Evolutionary conservation across 192 early-diverging fungal species (phyloP), one percentile per base, ranked within the genome.

Genomic region (Coemansia sp.): DNA sequence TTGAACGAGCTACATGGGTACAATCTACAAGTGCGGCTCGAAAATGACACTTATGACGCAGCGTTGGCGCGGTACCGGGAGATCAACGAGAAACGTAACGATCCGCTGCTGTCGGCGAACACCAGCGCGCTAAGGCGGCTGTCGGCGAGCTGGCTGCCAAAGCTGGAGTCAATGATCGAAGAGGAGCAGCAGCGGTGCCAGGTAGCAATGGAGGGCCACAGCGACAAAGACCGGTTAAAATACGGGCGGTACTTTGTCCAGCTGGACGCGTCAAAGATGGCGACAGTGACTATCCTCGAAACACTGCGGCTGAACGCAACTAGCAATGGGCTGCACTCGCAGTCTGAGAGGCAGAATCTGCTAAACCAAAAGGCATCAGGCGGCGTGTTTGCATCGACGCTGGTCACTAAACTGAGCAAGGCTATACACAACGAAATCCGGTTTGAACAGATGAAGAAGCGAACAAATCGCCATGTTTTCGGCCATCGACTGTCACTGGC

Each of bases 401-500:
- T 76, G 18, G 67, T 67, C 37, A 60, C 14, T 15, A 17, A 68
- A 28, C 84, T 98, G 36, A 93, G 90, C 34, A 86, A 82, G 21
- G 84, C 89, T 3, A 77, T 98, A 17, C 92, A 96, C 62, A 82
- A 79, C 56, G 94, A 98, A 72, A 87, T 92, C 67, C 87, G 90
- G 68, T 83, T 90, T 9, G 84, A 88, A 55, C 84, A 90, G 38
- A 84, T 93, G 78, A 87, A 87, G 42, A 85, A 86, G 63, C 86
- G 83, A 56, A 78, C 79, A 17, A 89, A 89, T 63, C 71, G 81
- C 31, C 86, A 85, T 21, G 52, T 86, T 46, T 70, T 89, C 57
- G 63, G 67, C 11, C 58, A 61, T 28, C 71, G 82, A 37, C 63
- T 76, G 49, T 77, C 72, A 24, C 81, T 92, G 15, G 89, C 93